These are phyloP conservation scores for Scutellaria baicalensis DNA, from an alignment of 257 asterid genomes.

Conservation along the genomic window DNA sequence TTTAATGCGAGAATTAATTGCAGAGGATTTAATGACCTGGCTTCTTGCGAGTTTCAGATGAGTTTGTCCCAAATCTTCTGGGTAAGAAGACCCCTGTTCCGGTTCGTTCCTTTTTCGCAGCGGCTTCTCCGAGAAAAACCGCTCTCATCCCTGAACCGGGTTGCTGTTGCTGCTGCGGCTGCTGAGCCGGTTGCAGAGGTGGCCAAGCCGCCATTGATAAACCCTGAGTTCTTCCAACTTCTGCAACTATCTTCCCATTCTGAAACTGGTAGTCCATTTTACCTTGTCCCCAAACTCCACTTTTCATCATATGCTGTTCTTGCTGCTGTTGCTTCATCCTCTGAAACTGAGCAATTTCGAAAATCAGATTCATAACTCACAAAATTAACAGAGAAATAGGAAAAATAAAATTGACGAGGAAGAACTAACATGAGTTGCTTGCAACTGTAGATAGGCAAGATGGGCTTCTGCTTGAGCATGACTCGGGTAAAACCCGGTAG, in stretches of 20 bases:
- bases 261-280: slow-evolving; percentile 26
- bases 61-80: slow-evolving; percentile 27
- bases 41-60: slow-evolving; percentile 39
- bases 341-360: slow-evolving; percentile 22
- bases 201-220: slow-evolving; percentile 49
- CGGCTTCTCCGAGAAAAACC: slow-evolving; percentile 54
- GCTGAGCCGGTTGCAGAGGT: slow-evolving; percentile 38
- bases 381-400: background rate
- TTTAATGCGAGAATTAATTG: background rate
- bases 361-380: background rate
- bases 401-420: background rate
- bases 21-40: slow-evolving; percentile 28
- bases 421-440: slow-evolving; percentile 34
- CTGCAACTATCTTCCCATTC: slow-evolving; percentile 15
- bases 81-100: slow-evolving; percentile 95
- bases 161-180: slow-evolving; percentile 23
- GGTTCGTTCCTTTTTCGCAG: slow-evolving; percentile 43
- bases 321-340: slow-evolving; percentile 37
- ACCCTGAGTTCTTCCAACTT: background rate
- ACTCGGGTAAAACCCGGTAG: slow-evolving; percentile 2
- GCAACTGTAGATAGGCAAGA: slow-evolving; percentile 35
- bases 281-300: slow-evolving; percentile 18
- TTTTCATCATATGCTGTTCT: slow-evolving; percentile 24
- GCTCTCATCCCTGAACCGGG: slow-evolving; percentile 55
- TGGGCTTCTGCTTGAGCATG: slow-evolving; percentile 24